A percentile compares a stretch with the other conserved stretches of the same genome.
phyloP scores from a whole-genome alignment of 208 protist species.

The Leishmania arabica region DNA sequence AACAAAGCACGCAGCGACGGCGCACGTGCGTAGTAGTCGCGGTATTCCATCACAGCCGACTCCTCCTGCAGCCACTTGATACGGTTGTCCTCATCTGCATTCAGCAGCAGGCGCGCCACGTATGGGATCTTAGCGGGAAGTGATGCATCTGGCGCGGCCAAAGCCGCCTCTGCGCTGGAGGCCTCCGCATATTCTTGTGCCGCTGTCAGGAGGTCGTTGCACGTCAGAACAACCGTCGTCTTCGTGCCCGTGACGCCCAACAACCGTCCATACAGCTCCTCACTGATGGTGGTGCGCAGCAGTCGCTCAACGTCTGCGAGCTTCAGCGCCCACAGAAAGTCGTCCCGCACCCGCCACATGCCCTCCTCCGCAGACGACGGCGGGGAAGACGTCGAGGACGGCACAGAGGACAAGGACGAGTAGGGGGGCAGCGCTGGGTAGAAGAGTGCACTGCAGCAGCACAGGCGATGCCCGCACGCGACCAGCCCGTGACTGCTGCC shows the following conservation, averaged over 20 bases:
- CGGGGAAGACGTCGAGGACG: neutral
- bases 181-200: slow-evolving; percentile 1
- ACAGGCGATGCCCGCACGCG: slow-evolving; percentile 13
- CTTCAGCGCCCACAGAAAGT: slow-evolving; percentile 71
- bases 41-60: slow-evolving; percentile 28
- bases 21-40: slow-evolving; percentile 56
- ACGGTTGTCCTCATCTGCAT: slow-evolving; percentile 72
- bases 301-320: slow-evolving; percentile 43
- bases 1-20: slow-evolving; percentile 79
- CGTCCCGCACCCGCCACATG: slow-evolving; percentile 41
- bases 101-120: slow-evolving; percentile 58
- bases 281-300: slow-evolving; percentile 29
- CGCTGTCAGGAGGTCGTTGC: slow-evolving; percentile 17
- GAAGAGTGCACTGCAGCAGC: slow-evolving; percentile 31
- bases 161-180: neutral
- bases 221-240: slow-evolving; percentile 16
- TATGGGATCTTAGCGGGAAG: slow-evolving; percentile 6
- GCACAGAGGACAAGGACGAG: neutral
- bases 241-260: slow-evolving; percentile 17
- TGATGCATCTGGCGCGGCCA: neutral
- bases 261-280: slow-evolving; percentile 30
- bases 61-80: slow-evolving; percentile 82
- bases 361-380: slow-evolving; percentile 16
- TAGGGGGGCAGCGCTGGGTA: slow-evolving; percentile 42
- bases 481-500: neutral